Percentiles rank a stretch among this genome's conserved stretches.
These are phyloP conservation scores for Extremus antarcticus DNA, from an alignment of 495 filamentous ascomycete species.

Conservation along the genomic window DNA sequence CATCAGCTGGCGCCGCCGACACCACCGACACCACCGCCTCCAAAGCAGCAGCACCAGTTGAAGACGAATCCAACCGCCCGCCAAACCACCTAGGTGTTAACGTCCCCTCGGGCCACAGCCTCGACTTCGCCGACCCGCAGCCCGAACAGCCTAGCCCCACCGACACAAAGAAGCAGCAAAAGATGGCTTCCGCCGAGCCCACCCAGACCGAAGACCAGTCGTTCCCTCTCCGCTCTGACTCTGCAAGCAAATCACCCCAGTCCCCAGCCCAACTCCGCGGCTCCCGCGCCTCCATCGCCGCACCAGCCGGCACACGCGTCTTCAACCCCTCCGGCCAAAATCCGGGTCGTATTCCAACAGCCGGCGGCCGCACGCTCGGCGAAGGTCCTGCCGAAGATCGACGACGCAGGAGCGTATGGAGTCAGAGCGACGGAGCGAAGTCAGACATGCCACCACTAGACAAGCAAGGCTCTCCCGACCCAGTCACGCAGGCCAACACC, in stretches of 20 bases:
- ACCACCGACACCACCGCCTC: not conserved
- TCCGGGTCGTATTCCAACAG: not conserved
- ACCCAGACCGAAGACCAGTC: not conserved
- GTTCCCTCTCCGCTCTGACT: not conserved
- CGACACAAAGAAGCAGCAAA: not conserved
- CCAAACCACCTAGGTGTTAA: not conserved
- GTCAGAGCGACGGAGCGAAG: not conserved
- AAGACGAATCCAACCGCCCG: not conserved
- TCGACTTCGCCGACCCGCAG: not conserved
- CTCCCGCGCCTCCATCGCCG: conserved; percentile 2
- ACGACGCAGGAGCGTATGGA: not conserved
- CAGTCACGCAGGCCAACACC: not conserved
- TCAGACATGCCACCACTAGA: not conserved
- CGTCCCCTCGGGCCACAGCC: not conserved
- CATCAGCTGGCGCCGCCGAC: not conserved
- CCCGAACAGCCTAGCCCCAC: not conserved
- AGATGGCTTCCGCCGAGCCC: not conserved
- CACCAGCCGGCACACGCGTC: not conserved
- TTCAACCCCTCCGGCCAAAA: conserved; percentile 1
- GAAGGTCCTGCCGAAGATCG: not conserved
- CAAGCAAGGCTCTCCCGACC: not conserved
- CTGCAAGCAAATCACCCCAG: not conserved
- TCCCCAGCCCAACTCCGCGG: not conserved
- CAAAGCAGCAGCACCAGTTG: conserved; percentile 3
- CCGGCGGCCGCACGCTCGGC: conserved; percentile 1